phyloP scores from a whole-genome alignment of 2,329 filamentous ascomycete genomes.

The Calonectria pauciramosa region DNA sequence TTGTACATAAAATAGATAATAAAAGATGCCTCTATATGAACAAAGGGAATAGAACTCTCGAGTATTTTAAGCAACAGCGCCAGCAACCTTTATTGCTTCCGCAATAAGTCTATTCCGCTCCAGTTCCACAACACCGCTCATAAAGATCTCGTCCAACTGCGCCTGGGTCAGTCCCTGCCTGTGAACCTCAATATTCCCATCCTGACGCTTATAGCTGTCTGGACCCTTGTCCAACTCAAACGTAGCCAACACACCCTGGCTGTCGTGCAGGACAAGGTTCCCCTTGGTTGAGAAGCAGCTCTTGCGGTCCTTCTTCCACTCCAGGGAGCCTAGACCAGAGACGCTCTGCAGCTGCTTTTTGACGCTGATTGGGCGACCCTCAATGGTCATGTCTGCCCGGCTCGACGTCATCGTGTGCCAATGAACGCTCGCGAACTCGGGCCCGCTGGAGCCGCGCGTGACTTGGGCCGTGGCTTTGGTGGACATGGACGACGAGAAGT shows the following conservation, averaged over 20 bases:
- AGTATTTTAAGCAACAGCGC: background rate
- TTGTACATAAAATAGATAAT: background rate
- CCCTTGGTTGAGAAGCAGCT: background rate
- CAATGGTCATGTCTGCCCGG: background rate
- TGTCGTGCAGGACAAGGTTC: background rate
- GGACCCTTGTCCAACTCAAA: background rate
- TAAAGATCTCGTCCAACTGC: background rate
- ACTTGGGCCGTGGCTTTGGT: background rate
- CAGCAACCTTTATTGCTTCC: background rate
- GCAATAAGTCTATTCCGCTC: background rate
- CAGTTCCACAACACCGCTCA: background rate
- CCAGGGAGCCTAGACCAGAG: background rate
- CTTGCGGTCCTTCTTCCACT: conserved; percentile 2
- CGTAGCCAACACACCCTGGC: background rate
- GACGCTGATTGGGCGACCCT: background rate
- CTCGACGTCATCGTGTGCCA: background rate
- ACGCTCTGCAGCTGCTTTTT: background rate
- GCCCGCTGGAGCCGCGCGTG: background rate
- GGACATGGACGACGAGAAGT: background rate
- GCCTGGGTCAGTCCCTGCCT: background rate
- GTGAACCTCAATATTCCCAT: background rate
- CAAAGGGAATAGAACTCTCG: background rate
- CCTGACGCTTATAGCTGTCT: background rate
- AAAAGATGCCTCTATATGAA: background rate
- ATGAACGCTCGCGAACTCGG: background rate